Evolutionary conservation across 257 asterid genomes (phyloP).

Genomic region (Plectranthus barbatus): DNA sequence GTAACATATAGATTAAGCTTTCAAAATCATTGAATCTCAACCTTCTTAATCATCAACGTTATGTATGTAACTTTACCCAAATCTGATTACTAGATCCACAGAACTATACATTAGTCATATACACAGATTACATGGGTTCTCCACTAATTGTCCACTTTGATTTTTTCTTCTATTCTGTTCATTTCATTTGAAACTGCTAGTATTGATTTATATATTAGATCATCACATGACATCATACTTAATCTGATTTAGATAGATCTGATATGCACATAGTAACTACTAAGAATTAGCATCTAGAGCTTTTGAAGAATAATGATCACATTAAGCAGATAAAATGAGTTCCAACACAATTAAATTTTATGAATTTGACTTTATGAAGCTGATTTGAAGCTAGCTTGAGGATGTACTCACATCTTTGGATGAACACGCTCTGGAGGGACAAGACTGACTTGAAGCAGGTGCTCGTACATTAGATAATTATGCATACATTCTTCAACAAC

Average conservation of each 20-base stretch:
- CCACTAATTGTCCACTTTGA: not conserved
- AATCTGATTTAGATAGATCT: no score
- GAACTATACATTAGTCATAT: not conserved
- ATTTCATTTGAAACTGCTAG: not conserved
- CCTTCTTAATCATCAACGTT: not conserved
- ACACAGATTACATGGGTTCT: not conserved
- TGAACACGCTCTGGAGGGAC: constrained; percentile 71
- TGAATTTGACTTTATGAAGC: not conserved
- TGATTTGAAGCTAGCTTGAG: not conserved
- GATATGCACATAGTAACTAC: not conserved
- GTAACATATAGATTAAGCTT: not conserved
- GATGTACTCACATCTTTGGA: constrained; percentile 61
- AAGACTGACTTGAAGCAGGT: constrained; percentile 66
- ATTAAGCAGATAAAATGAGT: not conserved
- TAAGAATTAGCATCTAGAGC: not conserved
- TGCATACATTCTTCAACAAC: constrained; percentile 91
- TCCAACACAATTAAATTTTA: not conserved
- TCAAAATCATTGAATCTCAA: not conserved
- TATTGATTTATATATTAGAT: not conserved
- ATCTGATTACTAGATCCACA: not conserved
- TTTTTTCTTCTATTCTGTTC: not conserved
- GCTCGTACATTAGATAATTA: constrained; percentile 77
- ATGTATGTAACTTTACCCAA: not conserved
- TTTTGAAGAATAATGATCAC: not conserved
- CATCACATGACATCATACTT: not conserved